Percentiles rank a stretch among this genome's conserved stretches.
Evolutionary conservation across 768 basidiomycete species (phyloP).

Genomic region (Galerina marginata): DNA sequence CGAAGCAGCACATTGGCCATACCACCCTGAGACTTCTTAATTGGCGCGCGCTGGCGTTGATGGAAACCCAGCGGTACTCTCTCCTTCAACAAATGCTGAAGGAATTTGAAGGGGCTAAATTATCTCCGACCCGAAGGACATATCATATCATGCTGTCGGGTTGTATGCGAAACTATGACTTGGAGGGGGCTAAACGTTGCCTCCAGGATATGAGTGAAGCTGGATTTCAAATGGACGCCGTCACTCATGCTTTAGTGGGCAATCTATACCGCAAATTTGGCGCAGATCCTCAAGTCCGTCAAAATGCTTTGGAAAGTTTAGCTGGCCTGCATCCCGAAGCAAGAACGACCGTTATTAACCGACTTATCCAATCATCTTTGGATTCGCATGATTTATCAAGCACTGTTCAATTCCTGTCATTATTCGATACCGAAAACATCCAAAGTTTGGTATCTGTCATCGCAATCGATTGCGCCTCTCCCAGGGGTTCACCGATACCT

Average conservation of each 20-base stretch:
- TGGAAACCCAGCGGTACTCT: slow-evolving; percentile 57
- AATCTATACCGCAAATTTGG: slow-evolving; percentile 66
- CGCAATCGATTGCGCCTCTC: slow-evolving; percentile 1
- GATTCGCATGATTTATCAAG: slow-evolving; percentile 56
- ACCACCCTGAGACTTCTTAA: slow-evolving; percentile 66
- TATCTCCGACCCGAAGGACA: slow-evolving; percentile 63
- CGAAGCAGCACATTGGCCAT: slow-evolving; percentile 51
- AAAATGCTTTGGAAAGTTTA: slow-evolving; percentile 54
- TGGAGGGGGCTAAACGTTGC: slow-evolving; percentile 56
- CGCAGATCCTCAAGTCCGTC: slow-evolving; percentile 57
- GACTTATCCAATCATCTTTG: slow-evolving; percentile 65
- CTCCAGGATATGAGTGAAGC: slow-evolving; percentile 63
- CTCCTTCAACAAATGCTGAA: slow-evolving; percentile 50
- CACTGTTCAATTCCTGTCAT: slow-evolving; percentile 51
- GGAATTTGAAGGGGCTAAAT: slow-evolving; percentile 51
- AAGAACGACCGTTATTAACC: slow-evolving; percentile 68
- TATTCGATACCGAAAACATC: slow-evolving; percentile 45
- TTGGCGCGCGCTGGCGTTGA: slow-evolving; percentile 67
- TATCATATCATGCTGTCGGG: slow-evolving; percentile 73
- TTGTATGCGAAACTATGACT: slow-evolving; percentile 70
- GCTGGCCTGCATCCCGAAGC: slow-evolving; percentile 40
- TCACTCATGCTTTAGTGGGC: slow-evolving; percentile 65
- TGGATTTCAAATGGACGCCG: slow-evolving; percentile 56
- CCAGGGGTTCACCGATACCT: not conserved
- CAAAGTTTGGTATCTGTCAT: slow-evolving; percentile 28